These are phyloP conservation scores for Gomphus bonarii DNA, from an alignment of 1,284 basidiomycete species.

Conservation along the genomic window DNA sequence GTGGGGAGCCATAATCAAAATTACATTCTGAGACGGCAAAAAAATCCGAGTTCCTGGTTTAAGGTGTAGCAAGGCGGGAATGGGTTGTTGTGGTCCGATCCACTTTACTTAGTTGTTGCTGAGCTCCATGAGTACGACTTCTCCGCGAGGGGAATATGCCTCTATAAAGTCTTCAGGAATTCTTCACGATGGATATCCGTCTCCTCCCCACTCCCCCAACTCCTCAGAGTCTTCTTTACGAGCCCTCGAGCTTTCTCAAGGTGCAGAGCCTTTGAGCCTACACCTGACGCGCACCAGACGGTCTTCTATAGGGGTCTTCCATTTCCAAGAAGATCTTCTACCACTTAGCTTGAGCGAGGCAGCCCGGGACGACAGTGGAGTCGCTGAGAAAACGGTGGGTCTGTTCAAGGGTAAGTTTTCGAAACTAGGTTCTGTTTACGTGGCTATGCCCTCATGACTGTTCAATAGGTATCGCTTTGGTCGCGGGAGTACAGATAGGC, in stretches of 20 bases:
- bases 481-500: constrained; percentile 82
- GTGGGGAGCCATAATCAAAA: too few relatives aligned
- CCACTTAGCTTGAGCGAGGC: constrained; percentile 70
- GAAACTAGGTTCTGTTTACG: constrained; percentile 1
- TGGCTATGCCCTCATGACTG: constrained; percentile 1
- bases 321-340: constrained; percentile 68
- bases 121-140: neutral
- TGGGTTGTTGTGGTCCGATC: neutral
- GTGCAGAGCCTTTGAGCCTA: constrained; percentile 29
- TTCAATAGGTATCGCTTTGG: constrained; percentile 66
- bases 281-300: constrained; percentile 29
- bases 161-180: constrained; percentile 12
- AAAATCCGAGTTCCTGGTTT: neutral
- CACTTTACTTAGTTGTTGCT: neutral
- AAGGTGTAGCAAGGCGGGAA: constrained; percentile 3
- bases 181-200: constrained; percentile 19
- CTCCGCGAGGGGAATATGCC: constrained; percentile 5
- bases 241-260: constrained; percentile 65
- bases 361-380: constrained; percentile 32
- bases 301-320: constrained; percentile 68
- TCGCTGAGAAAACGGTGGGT: constrained; percentile 63
- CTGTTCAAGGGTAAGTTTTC: constrained; percentile 57
- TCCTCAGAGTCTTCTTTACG: constrained; percentile 68
- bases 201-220: constrained; percentile 35
- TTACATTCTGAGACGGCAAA: neutral